These are phyloP conservation scores for Tuber aestivum DNA, from an alignment of 495 filamentous ascomycete species.

Conservation along the genomic window DNA sequence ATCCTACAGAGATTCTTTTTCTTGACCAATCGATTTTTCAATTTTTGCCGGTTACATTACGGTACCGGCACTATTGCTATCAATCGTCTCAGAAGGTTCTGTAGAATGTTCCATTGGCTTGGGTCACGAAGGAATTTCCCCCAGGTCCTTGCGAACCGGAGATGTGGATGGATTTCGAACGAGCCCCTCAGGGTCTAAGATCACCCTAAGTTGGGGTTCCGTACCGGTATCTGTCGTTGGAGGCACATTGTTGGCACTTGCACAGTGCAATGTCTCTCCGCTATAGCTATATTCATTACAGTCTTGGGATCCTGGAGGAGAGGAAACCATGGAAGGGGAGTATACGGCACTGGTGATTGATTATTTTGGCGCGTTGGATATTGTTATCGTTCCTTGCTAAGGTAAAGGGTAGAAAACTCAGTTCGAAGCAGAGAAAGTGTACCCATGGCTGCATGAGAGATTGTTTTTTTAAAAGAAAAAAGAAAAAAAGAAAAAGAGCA, in stretches of 20 bases:
- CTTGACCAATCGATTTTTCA: slow-evolving; percentile 1
- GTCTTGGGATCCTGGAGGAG: background rate
- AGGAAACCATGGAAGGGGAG: background rate
- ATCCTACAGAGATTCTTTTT: background rate
- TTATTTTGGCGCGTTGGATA: background rate
- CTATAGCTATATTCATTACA: background rate
- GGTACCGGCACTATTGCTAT: background rate
- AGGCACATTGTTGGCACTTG: background rate
- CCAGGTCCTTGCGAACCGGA: background rate
- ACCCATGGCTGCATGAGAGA: background rate
- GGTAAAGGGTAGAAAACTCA: background rate
- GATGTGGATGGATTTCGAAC: slow-evolving; percentile 1
- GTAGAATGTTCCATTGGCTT: background rate
- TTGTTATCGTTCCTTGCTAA: background rate
- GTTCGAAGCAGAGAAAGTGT: background rate
- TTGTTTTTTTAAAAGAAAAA: too few species aligned
- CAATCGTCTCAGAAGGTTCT: background rate
- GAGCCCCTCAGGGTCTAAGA: background rate
- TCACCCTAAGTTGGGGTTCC: background rate
- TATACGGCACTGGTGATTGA: background rate
- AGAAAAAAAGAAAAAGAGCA: slow-evolving; percentile 19
- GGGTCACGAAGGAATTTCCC: background rate
- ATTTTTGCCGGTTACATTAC: background rate
- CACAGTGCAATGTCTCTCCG: background rate
- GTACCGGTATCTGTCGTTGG: slow-evolving; percentile 1